Evolutionary conservation across 495 filamentous ascomycete genomes (phyloP), one percentile per base, ranked within the genome.

Genomic region (Penicillium bovifimosum): DNA sequence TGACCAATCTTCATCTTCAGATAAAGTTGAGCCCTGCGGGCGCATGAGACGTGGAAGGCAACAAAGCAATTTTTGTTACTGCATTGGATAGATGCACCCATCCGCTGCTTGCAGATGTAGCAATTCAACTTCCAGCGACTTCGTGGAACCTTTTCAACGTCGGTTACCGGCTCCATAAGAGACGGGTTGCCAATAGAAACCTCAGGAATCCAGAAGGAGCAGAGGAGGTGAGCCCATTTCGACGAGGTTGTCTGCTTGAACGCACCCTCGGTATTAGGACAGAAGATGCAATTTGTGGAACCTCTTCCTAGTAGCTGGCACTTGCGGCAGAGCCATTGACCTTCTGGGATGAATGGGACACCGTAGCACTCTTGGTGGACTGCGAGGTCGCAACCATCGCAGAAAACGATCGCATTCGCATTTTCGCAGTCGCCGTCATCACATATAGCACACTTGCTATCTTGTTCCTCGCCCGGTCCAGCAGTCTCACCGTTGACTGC

Each of bases 331-430:
- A 96, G 75, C 95, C 95, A 99, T 67, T 99, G 95, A 6, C 93
- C 93, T 71, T 97, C 93, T 1, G 93, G 93, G 61, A 99, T 97
- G 72, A 95, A 96, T 27, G 95, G 93, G 42, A 99, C 93, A 55
- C 93, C 93, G 72, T 98, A 99, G 70, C 95, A 99, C 68, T 99
- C 93, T 64, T 99, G 93, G 67, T 99, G 93, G 34, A 99, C 93
- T 5, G 93, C 93, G 18, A 97, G 75, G 72, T 99, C 93, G 69
- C 93, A 97, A 8, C 93, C 95, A 64, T 99, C 93, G 60, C 93
- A 99, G 70, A 98, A 99, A 18, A 99, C 95, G 62, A 99, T 99
- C 6, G 93, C 95, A 68, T 99, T 99, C n/a, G 91, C 90, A 65
- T 97, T 99, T 71, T 97, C 93, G 60, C 95, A 97, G 61, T 99